A percentile compares a stretch with the other conserved stretches of the same genome.
These are phyloP conservation scores for Cenchrus americanus DNA, from an alignment of 176 grass and related monocot species.

Conservation along the genomic window DNA sequence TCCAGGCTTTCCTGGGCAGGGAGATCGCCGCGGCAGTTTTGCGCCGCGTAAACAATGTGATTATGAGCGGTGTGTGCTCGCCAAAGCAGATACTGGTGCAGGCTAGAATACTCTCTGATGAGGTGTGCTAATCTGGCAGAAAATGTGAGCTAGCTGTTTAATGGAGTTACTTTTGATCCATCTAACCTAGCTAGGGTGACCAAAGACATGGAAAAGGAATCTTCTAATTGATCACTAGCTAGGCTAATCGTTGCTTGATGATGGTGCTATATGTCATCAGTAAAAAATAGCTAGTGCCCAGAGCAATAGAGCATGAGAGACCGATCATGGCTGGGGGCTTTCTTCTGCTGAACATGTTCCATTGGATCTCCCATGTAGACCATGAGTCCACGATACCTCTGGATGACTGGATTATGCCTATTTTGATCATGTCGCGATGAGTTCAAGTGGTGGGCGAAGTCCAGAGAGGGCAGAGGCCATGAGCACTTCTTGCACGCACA, in stretches of 20 bases:
- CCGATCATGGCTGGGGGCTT: background rate
- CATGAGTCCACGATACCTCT: too few species aligned
- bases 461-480: too few species aligned
- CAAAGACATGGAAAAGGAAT: slow-evolving; percentile 20
- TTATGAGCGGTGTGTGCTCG: slow-evolving; percentile 41
- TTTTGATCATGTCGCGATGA: too few species aligned
- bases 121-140: slow-evolving; percentile 12
- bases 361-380: too few species aligned
- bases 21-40: slow-evolving; percentile 33
- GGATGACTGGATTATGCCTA: too few species aligned
- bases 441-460: too few species aligned
- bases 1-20: slow-evolving; percentile 5
- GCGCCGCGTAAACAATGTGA: slow-evolving; percentile 36
- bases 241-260: slow-evolving; percentile 41
- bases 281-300: background rate
- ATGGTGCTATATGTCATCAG: background rate
- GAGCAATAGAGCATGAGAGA: background rate
- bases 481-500: background rate
- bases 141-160: slow-evolving; percentile 38
- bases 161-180: slow-evolving; percentile 49
- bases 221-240: slow-evolving; percentile 13
- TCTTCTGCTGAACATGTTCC: background rate
- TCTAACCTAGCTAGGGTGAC: slow-evolving; percentile 23
- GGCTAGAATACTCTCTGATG: slow-evolving; percentile 5
- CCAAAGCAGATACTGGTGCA: slow-evolving; percentile 37